A percentile compares a stretch with the other conserved stretches of the same genome.
Conservation (phyloP, 2,329 filamentous ascomycete species). For the Sarocladiaceae sp. region DNA sequence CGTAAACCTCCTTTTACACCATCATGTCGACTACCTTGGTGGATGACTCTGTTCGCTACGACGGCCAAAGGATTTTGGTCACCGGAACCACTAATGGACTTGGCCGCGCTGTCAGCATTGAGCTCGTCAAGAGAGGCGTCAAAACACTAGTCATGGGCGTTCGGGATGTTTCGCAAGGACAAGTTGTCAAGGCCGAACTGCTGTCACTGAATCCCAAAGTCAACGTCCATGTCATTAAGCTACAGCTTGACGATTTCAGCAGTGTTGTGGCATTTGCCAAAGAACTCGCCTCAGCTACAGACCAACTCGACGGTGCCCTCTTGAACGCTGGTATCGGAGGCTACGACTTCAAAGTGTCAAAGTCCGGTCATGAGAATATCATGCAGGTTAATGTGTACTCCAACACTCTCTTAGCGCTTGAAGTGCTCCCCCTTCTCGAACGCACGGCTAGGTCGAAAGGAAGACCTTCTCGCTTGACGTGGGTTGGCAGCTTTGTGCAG, state of each 20-base stretch:
- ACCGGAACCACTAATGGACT: neutral
- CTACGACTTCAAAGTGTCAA: conserved; percentile 5
- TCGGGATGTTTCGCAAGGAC: neutral
- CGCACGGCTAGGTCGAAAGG: conserved; percentile 11
- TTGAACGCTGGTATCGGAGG: conserved; percentile 16
- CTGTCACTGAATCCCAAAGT: neutral
- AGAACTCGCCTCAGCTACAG: neutral
- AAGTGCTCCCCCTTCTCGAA: conserved; percentile 15
- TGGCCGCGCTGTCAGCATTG: neutral
- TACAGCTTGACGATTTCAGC: neutral
- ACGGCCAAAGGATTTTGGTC: neutral
- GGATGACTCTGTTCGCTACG: neutral
- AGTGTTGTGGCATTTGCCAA: neutral
- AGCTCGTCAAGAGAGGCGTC: neutral
- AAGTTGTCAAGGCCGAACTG: neutral
- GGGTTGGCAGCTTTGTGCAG: conserved; percentile 17
- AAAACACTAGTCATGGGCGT: neutral
- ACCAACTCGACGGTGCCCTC: conserved; percentile 14
- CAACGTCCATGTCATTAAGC: neutral
- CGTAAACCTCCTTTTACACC: too few species aligned
- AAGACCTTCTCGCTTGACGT: conserved; percentile 12
- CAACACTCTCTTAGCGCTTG: conserved; percentile 13
- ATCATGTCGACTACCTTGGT: neutral
- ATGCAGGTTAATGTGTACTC: conserved; percentile 17
- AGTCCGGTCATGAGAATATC: conserved; percentile 15